Conservation (phyloP, 2,329 filamentous ascomycete genomes). For the Aspergillus uvarum region DNA sequence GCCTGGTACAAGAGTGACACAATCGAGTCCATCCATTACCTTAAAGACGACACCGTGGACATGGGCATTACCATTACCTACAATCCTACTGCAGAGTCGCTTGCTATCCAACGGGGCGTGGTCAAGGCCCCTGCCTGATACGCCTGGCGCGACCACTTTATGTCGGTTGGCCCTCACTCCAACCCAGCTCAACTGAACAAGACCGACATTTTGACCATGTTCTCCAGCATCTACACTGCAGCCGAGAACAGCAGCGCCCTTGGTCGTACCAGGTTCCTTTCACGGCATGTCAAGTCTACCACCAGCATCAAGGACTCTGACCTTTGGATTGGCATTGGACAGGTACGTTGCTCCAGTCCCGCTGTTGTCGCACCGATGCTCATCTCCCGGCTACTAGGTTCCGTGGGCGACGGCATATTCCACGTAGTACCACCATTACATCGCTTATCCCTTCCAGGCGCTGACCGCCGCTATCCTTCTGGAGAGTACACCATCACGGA, state of each 20-base stretch:
- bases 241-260: slow-evolving; percentile 34
- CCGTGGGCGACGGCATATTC: slow-evolving; percentile 49
- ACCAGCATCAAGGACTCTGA: slow-evolving; percentile 51
- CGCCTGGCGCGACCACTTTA: slow-evolving; percentile 50
- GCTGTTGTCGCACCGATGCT: no score
- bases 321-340: slow-evolving; percentile 49
- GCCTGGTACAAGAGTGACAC: slow-evolving; percentile 51
- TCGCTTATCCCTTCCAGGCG: slow-evolving; percentile 49
- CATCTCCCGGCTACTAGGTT: slow-evolving; percentile 25
- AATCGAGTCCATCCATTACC: slow-evolving; percentile 47
- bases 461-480: slow-evolving; percentile 43
- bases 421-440: slow-evolving; percentile 51
- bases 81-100: slow-evolving; percentile 43
- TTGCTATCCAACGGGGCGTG: slow-evolving; percentile 45
- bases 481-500: slow-evolving; percentile 52
- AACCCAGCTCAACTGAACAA: slow-evolving; percentile 37
- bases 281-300: slow-evolving; percentile 51
- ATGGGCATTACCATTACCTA: slow-evolving; percentile 53
- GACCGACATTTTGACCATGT: slow-evolving; percentile 33
- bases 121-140: slow-evolving; percentile 32
- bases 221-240: slow-evolving; percentile 36
- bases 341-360: slow-evolving; percentile 23
- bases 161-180: slow-evolving; percentile 41
- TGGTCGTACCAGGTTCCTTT: slow-evolving; percentile 44
- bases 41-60: slow-evolving; percentile 42